Conservation (phyloP, 129 eudicot species). For the Ambrosia artemisiifolia region DNA sequence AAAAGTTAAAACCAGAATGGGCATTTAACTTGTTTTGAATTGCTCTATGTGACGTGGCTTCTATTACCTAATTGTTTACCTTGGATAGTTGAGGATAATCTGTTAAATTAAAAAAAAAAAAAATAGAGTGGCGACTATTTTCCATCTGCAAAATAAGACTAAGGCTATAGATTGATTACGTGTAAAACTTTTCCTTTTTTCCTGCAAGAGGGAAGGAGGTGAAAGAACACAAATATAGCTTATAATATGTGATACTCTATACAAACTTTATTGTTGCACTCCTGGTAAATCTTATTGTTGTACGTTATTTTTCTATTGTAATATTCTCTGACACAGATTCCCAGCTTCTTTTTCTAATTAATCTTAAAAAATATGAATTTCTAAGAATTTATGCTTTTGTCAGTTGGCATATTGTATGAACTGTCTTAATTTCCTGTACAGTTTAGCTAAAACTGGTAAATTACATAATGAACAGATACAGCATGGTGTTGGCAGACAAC, state of each 20-base stretch:
- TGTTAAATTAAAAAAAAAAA: background rate
- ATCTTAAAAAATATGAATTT: background rate
- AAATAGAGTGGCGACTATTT: background rate
- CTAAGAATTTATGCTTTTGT: background rate
- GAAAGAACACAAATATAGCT: background rate
- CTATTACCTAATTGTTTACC: background rate
- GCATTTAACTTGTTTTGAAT: background rate
- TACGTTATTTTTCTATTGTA: background rate
- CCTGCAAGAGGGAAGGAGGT: conserved; percentile 18
- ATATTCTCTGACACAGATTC: background rate
- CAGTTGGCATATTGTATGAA: background rate
- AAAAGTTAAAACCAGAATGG: background rate
- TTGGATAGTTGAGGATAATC: background rate
- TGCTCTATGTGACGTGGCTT: conserved; percentile 1
- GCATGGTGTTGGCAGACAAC: conserved; percentile 99
- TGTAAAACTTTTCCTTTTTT: background rate
- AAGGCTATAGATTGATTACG: background rate
- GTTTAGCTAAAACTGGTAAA: conserved; percentile 9
- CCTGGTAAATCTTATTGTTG: background rate
- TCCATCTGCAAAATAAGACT: background rate
- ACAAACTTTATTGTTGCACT: conserved; percentile 12
- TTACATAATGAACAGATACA: conserved; percentile 60
- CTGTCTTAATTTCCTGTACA: conserved; percentile 1
- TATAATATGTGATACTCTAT: background rate
- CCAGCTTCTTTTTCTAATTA: background rate